Base-by-base conservation (phyloP, 257 asterid genomes). In the Rhazya stricta region DNA sequence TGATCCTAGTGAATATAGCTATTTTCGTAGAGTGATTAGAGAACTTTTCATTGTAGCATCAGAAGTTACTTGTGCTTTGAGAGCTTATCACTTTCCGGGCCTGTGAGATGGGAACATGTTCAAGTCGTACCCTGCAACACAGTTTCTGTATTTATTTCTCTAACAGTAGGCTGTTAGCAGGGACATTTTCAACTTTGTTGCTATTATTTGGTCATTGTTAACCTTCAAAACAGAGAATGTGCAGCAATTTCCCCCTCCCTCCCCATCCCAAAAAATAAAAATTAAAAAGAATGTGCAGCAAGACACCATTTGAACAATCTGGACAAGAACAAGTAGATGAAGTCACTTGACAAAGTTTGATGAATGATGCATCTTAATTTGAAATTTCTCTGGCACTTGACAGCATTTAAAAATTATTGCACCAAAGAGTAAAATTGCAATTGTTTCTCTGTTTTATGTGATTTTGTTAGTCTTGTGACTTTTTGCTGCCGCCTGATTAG, bases 401-500 rank as follows among this genome's bases (percentile, higher is more conserved):
- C 21, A 50, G 56, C 43, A 39, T 39, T 51, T 51, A 18, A 13
- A 18, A 51, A 51, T 51, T 19, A 51, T 51, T 18, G 9, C 58
- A 51, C 27, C 27, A 51, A 51, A 19, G 19, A 51, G 25, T 51
- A 51, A 51, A 51, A 19, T 19, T 51, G 25, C 58, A 18, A 19
- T 9, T 36, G 13, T 37, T 8, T 29, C 5, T 32, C 62, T 32
- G 13, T 50, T 58, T 50, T 39, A 39, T 53, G 76, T 62, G 41
- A 57, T 13, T 54, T 23, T 71, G 37, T 56, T 48, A 72, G 19
- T 36, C 8, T 67, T 67, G 13, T 62, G 61, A 74, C 29, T 12
- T 61, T 79, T 56, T 50, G 36, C 60, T 74, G 60, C 76, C 72
- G 41, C 74, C 79, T 81, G 79, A 62, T 80, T 84, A 95, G 99